phyloP scores from a whole-genome alignment of 345 rosid species.

The Eucalyptus regnans region DNA sequence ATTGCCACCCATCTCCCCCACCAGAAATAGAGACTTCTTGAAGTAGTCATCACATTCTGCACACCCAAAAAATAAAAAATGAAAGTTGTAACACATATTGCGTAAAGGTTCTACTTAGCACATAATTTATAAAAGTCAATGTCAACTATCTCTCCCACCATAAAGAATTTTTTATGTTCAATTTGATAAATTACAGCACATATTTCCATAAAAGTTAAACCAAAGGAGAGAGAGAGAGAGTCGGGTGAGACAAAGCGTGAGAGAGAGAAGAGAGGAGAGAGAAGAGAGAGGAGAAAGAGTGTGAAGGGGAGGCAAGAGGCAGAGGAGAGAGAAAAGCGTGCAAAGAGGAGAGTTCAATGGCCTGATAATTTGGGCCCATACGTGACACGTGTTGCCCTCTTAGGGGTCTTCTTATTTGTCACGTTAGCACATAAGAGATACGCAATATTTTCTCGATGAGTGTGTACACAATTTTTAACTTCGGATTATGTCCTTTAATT shows the following conservation, averaged over 20 bases:
- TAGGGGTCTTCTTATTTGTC: too few relatives aligned
- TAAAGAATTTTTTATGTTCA: not conserved
- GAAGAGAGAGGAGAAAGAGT: too few relatives aligned
- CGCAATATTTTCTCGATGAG: not conserved
- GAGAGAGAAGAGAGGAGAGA: too few relatives aligned
- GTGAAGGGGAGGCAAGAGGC: too few relatives aligned
- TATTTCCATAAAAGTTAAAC: not conserved
- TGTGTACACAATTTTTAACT: not conserved
- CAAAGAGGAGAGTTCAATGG: too few relatives aligned
- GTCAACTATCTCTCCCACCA: not conserved
- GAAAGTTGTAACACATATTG: not conserved
- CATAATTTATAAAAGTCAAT: not conserved
- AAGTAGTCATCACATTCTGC: conserved; percentile 35
- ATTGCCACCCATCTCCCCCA: conserved; percentile 65
- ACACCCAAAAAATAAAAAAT: not conserved
- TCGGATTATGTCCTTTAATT: not conserved
- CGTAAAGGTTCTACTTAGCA: not conserved
- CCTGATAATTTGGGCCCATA: too few relatives aligned
- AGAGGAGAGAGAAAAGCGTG: too few relatives aligned
- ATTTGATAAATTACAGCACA: not conserved
- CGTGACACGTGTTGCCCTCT: accelerated
- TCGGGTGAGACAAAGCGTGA: too few relatives aligned
- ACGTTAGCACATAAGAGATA: too few relatives aligned
- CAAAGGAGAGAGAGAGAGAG: too few relatives aligned
- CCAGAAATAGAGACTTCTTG: conserved; percentile 38